phyloP scores from a whole-genome alignment of 2,329 filamentous ascomycete genomes.

The Beauveria brongniartii region DNA sequence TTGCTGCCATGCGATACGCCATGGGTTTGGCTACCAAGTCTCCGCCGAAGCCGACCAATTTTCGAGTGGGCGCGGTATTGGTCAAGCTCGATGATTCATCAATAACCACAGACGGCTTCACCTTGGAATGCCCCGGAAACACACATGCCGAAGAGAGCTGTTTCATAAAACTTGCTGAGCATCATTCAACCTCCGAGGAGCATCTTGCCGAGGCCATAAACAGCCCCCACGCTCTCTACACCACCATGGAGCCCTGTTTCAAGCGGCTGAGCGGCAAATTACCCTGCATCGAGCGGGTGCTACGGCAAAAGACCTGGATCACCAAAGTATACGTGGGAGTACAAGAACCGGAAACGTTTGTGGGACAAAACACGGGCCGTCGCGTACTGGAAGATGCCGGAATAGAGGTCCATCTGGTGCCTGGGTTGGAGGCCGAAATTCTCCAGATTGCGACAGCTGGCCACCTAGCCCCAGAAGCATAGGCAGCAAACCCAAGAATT shows the following conservation, averaged over 20 bases:
- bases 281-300: conserved; percentile 72
- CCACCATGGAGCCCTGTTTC: conserved; percentile 84
- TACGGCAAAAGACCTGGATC: conserved; percentile 54
- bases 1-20: conserved; percentile 56
- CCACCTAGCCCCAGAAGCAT: conserved; percentile 37
- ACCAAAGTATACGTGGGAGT: conserved; percentile 80
- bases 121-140: conserved; percentile 82
- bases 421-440: conserved; percentile 74
- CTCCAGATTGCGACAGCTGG: conserved; percentile 75
- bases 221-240: conserved; percentile 56
- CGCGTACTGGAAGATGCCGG: conserved; percentile 62
- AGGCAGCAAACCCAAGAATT: not conserved
- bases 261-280: conserved; percentile 65
- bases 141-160: conserved; percentile 96
- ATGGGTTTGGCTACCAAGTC: conserved; percentile 71
- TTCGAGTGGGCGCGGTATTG: conserved; percentile 87
- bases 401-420: conserved; percentile 63
- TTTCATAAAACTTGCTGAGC: conserved; percentile 60
- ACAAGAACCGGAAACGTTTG: conserved; percentile 83
- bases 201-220: conserved; percentile 36
- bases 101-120: conserved; percentile 77
- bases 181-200: conserved; percentile 43
- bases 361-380: conserved; percentile 71
- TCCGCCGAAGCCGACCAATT: conserved; percentile 83
- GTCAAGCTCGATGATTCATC: conserved; percentile 48